Evolutionary conservation across 2,329 filamentous ascomycete genomes (phyloP).

Genomic region (Diaporthe nobilis): DNA sequence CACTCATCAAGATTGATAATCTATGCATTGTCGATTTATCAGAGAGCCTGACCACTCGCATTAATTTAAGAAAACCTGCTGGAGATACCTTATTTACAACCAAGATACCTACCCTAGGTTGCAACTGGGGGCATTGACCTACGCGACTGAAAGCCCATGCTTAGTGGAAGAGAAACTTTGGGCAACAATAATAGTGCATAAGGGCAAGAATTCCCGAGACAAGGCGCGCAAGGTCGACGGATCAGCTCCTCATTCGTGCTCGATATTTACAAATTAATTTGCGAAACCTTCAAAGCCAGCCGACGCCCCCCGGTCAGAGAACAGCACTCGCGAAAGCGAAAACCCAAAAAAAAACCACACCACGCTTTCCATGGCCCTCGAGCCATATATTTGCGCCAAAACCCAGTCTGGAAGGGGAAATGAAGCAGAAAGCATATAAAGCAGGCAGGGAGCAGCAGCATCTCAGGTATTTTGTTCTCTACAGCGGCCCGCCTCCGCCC

Average conservation of each 20-base stretch:
- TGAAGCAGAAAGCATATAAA: not conserved
- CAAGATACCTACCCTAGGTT: too few species aligned
- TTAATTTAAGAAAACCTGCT: not conserved
- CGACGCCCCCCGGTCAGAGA: not conserved
- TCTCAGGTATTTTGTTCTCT: not conserved
- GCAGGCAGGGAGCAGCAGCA: not conserved
- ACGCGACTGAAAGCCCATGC: not conserved
- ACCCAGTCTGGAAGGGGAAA: not conserved
- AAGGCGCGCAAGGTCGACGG: not conserved
- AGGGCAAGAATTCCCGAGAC: not conserved
- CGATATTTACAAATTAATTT: conserved; percentile 3
- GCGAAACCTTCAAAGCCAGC: not conserved
- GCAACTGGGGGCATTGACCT: not conserved
- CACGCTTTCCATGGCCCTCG: not conserved
- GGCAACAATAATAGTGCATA: not conserved
- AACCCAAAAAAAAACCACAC: not conserved
- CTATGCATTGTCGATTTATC: not conserved
- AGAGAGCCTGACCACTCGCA: too few species aligned
- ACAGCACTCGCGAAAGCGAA: not conserved
- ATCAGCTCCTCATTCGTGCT: conserved; percentile 18
- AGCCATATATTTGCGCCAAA: conserved; percentile 11
- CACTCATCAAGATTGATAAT: not conserved
- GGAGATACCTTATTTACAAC: not conserved
- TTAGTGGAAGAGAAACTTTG: not conserved
- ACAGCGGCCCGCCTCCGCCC: conserved; percentile 42